These are phyloP conservation scores for Parastagonospora avenae DNA, from an alignment of 2,329 filamentous ascomycete genomes.

Conservation along the genomic window DNA sequence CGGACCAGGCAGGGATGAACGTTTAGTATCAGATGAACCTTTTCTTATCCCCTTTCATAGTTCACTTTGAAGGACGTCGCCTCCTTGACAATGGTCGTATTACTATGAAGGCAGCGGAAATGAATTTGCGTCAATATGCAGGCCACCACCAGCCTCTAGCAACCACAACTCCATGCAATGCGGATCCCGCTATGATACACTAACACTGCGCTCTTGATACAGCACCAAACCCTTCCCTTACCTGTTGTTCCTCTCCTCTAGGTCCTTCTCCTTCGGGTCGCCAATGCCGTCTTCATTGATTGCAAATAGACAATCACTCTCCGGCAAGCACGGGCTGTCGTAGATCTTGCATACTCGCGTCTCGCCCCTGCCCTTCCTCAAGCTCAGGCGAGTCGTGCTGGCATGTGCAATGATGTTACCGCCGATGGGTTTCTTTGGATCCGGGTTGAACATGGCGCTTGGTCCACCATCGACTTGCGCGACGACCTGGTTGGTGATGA, in stretches of 20 bases:
- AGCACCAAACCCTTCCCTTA: constrained; percentile 13
- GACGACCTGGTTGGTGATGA: constrained; percentile 98
- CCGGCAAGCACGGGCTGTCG: constrained; percentile 94
- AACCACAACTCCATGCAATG: constrained; percentile 20
- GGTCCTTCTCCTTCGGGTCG: constrained; percentile 92
- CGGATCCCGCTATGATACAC: constrained; percentile 1
- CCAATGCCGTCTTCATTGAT: constrained; percentile 97
- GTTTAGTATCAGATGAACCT: no score
- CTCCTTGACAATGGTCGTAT: no score
- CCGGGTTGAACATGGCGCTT: constrained; percentile 97
- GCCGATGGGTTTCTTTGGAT: constrained; percentile 98
- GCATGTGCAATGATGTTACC: constrained; percentile 99
- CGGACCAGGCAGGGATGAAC: no score
- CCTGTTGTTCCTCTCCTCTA: constrained; percentile 67
- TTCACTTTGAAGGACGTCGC: no score
- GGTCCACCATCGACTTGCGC: constrained; percentile 97
- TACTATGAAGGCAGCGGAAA: neutral
- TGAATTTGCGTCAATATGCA: neutral
- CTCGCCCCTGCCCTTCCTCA: constrained; percentile 95
- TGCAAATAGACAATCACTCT: constrained; percentile 95
- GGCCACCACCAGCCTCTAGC: neutral
- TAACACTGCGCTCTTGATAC: neutral
- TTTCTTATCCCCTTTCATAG: no score
- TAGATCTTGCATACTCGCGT: constrained; percentile 99
- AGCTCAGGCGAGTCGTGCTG: constrained; percentile 88